A percentile compares a stretch with the other conserved stretches of the same genome.
These are phyloP conservation scores for Gonapodya sp. DNA, from an alignment of 192 early-diverging fungal species.

Conservation along the genomic window DNA sequence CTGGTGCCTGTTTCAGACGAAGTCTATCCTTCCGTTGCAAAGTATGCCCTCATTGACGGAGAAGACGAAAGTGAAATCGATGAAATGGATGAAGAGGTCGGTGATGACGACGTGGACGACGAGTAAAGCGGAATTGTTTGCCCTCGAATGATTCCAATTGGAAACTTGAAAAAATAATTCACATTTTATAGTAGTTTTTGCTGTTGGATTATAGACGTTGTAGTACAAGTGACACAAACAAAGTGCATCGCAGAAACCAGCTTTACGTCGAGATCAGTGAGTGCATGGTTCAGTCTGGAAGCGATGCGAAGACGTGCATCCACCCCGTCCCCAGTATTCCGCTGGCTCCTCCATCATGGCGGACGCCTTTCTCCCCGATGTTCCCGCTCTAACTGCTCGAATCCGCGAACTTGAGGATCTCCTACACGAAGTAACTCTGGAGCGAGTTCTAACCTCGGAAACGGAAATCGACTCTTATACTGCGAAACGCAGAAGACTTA, in stretches of 20 bases:
- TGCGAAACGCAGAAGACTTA: not conserved
- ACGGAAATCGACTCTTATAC: not conserved
- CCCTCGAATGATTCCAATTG: too few relatives aligned
- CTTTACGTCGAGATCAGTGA: too few relatives aligned
- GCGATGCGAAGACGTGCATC: too few relatives aligned
- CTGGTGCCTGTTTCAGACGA: too few relatives aligned
- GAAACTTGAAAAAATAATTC: too few relatives aligned
- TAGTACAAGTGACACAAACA: too few relatives aligned
- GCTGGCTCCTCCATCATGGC: not conserved
- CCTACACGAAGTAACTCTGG: not conserved
- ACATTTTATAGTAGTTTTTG: too few relatives aligned
- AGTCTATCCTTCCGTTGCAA: not conserved
- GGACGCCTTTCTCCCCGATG: not conserved
- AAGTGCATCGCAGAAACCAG: too few relatives aligned
- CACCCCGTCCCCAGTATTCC: too few relatives aligned
- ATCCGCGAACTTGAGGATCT: constrained; percentile 1
- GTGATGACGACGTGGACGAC: not conserved
- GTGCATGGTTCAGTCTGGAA: too few relatives aligned
- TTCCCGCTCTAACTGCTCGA: not conserved
- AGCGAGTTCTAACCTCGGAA: not conserved
- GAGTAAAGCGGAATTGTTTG: not conserved
- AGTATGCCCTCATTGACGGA: not conserved
- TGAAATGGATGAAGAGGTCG: not conserved
- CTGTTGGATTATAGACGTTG: too few relatives aligned
- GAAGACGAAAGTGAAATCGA: not conserved